Percentiles rank a stretch among this genome's conserved stretches.
phyloP scores from a whole-genome alignment of 139 green algal genomes.

The Chlamydomonas schloesseri region DNA sequence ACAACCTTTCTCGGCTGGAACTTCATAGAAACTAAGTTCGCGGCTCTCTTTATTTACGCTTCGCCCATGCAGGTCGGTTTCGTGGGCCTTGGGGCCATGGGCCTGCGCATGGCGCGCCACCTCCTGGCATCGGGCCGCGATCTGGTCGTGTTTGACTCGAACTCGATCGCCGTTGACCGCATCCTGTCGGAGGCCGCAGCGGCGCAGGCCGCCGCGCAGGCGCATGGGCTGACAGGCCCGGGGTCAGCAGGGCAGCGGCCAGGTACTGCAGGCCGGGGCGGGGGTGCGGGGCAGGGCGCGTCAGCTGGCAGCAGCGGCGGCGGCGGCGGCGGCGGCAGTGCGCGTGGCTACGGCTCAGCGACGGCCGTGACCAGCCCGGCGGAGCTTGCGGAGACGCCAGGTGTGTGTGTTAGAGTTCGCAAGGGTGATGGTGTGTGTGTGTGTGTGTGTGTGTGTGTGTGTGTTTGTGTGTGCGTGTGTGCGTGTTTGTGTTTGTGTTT shows the following conservation, averaged over 20 bases:
- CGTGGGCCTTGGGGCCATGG: constrained; percentile 66
- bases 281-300: too few species aligned
- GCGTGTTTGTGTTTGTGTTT: too few species aligned
- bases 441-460: too few species aligned
- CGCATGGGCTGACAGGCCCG: too few species aligned
- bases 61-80: constrained; percentile 60
- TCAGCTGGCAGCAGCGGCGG: too few species aligned
- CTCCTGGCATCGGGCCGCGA: constrained; percentile 43
- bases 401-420: too few species aligned
- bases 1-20: too few species aligned
- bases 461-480: too few species aligned
- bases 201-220: not conserved
- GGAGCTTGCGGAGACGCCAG: constrained; percentile 35
- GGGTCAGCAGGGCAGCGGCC: not conserved
- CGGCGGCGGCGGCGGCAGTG: not conserved
- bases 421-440: too few species aligned
- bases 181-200: not conserved
- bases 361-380: constrained; percentile 6
- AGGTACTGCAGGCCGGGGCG: too few species aligned
- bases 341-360: not conserved
- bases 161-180: constrained; percentile 31
- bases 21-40: too few species aligned
- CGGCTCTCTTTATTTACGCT: too few species aligned
- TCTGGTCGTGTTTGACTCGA: constrained; percentile 58
- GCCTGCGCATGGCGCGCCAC: constrained; percentile 52